A percentile compares a stretch with the other conserved stretches of the same genome.
These are phyloP conservation scores for Candida neerlandica DNA, from an alignment of 1,139 yeast genomes.

Conservation along the genomic window DNA sequence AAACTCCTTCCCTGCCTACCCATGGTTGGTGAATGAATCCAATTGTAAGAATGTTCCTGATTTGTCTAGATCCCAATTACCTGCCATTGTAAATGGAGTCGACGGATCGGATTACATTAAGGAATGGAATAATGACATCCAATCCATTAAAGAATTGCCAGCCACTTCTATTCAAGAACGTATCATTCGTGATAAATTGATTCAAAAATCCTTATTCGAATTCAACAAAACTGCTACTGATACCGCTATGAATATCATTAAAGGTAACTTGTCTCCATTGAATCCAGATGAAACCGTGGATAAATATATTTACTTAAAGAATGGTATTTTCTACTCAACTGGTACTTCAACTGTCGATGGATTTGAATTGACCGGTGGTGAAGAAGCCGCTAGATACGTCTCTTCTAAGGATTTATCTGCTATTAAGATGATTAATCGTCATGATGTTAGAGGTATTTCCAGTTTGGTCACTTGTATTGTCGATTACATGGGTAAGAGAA, in stretches of 20 bases:
- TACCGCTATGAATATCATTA: constrained; percentile 76
- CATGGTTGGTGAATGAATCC: constrained; percentile 66
- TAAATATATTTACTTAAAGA: constrained; percentile 70
- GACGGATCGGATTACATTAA: constrained; percentile 60
- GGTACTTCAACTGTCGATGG: constrained; percentile 75
- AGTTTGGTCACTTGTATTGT: constrained; percentile 80
- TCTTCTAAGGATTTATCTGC: constrained; percentile 79
- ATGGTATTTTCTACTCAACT: constrained; percentile 84
- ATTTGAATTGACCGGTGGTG: constrained; percentile 71
- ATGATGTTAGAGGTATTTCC: constrained; percentile 66
- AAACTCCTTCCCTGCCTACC: constrained; percentile 61
- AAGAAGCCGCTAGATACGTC: constrained; percentile 84
- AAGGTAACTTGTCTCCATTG: constrained; percentile 77
- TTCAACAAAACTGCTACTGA: constrained; percentile 75
- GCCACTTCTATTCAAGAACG: constrained; percentile 61
- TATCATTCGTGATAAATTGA: constrained; percentile 72
- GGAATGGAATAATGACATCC: constrained; percentile 93
- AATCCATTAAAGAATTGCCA: constrained; percentile 75
- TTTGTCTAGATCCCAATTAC: constrained; percentile 61
- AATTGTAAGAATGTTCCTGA: constrained; percentile 49
- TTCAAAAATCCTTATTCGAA: constrained; percentile 74
- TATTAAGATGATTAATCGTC: constrained; percentile 65
- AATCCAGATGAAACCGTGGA: constrained; percentile 69
- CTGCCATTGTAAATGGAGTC: constrained; percentile 54
- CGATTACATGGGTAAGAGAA: constrained; percentile 86